Evolutionary conservation across 495 filamentous ascomycete genomes (phyloP).

Genomic region (Penicillium pulvis): DNA sequence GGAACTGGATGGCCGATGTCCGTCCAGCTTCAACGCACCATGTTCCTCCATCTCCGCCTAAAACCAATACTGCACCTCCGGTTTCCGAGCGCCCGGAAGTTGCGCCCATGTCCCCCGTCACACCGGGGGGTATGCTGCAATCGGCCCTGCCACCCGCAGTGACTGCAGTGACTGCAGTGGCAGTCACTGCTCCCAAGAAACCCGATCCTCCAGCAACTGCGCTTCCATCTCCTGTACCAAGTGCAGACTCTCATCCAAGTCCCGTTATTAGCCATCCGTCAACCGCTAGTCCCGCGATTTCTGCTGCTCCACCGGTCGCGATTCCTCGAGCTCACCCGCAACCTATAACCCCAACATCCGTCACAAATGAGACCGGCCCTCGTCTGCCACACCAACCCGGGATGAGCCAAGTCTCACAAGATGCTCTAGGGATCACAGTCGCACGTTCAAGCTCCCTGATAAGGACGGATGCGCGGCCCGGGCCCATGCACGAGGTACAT

Average conservation of each 20-base stretch:
- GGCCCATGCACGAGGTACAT: not conserved
- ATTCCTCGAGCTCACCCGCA: not conserved
- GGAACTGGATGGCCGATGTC: conserved; percentile 61
- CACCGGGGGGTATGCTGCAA: conserved; percentile 21
- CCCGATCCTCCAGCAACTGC: conserved; percentile 10
- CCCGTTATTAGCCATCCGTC: conserved; percentile 7
- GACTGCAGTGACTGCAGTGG: not conserved
- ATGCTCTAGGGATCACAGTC: not conserved
- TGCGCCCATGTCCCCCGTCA: conserved; percentile 30
- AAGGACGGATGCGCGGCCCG: not conserved
- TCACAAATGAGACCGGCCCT: not conserved
- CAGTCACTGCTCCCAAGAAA: not conserved
- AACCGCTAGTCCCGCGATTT: not conserved
- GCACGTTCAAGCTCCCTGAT: not conserved
- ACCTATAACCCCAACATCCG: not conserved
- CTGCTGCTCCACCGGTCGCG: not conserved
- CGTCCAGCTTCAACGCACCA: conserved; percentile 2
- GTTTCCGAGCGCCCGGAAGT: not conserved
- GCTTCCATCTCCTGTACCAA: conserved; percentile 24
- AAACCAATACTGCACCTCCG: not conserved
- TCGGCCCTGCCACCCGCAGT: not conserved
- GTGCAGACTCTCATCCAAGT: conserved; percentile 18
- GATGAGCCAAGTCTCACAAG: not conserved
- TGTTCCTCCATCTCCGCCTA: not conserved
- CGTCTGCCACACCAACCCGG: not conserved